A percentile compares a stretch with the other conserved stretches of the same genome.
These are phyloP conservation scores for Pichia scutulata DNA, from an alignment of 805 yeast genomes.

Conservation along the genomic window DNA sequence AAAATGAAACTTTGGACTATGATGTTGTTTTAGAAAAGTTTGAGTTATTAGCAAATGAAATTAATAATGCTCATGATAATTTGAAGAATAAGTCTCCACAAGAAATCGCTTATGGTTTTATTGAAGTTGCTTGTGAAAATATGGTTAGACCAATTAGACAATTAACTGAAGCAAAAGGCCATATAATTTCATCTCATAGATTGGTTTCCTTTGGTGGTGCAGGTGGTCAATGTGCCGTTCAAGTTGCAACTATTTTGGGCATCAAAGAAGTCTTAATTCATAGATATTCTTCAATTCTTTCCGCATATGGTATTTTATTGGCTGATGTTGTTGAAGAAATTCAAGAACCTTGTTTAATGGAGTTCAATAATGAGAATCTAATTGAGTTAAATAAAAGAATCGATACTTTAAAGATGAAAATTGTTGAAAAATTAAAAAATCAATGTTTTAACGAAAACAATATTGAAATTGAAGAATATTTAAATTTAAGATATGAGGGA, in stretches of 20 bases:
- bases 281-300: conserved; percentile 72
- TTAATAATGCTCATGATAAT: conserved; percentile 45
- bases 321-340: conserved; percentile 79
- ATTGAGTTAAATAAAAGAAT: conserved; percentile 38
- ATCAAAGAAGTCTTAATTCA: conserved; percentile 65
- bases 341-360: conserved; percentile 62
- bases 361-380: conserved; percentile 29
- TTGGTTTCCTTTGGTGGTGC: conserved; percentile 89
- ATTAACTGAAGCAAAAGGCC: conserved; percentile 79
- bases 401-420: conserved; percentile 34
- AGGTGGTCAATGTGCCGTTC: conserved; percentile 85
- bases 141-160: conserved; percentile 90
- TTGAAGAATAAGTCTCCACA: conserved; percentile 41
- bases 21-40: conserved; percentile 46
- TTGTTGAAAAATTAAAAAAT: conserved; percentile 31
- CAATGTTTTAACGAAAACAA: conserved; percentile 49
- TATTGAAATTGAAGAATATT: conserved; percentile 51
- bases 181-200: conserved; percentile 54
- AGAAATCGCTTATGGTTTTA: conserved; percentile 73
- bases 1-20: conserved; percentile 59
- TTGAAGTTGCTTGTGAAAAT: conserved; percentile 76
- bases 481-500: conserved; percentile 78
- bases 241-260: conserved; percentile 66
- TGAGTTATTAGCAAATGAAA: conserved; percentile 41
- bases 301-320: conserved; percentile 82